These are phyloP conservation scores for Cladosporium sp. DNA, from an alignment of 2,329 filamentous ascomycete genomes.

Conservation along the genomic window DNA sequence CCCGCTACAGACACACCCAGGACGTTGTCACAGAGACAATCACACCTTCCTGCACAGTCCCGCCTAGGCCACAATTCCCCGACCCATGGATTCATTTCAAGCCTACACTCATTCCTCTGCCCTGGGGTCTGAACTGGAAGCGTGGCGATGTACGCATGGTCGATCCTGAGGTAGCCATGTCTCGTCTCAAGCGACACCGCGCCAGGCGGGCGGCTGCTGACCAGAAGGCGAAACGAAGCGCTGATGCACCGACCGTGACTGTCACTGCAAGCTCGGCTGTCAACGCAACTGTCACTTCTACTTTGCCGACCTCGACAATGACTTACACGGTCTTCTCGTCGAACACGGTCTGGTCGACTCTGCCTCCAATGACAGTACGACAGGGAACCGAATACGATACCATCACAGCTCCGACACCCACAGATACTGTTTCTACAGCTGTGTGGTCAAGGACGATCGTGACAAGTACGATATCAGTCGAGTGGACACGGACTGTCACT, in stretches of 20 bases:
- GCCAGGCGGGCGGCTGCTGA: neutral
- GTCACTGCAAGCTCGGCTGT: constrained; percentile 29
- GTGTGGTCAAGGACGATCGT: constrained; percentile 26
- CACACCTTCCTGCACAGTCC: constrained; percentile 36
- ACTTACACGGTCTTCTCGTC: constrained; percentile 6
- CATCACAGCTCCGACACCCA: constrained; percentile 34
- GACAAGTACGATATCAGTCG: constrained; percentile 31
- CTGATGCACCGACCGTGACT: constrained; percentile 34
- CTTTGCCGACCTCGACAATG: neutral
- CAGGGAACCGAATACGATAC: constrained; percentile 32
- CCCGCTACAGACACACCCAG: constrained; percentile 21
- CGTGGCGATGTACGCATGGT: constrained; percentile 13
- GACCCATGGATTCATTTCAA: constrained; percentile 35
- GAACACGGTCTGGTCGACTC: constrained; percentile 22
- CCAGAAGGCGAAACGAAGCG: constrained; percentile 27
- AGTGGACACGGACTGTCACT: constrained; percentile 31
- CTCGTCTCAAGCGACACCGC: constrained; percentile 6
- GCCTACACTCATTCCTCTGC: constrained; percentile 30
- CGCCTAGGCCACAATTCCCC: constrained; percentile 25
- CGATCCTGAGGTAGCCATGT: neutral
- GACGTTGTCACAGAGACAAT: constrained; percentile 29
- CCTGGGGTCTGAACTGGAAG: constrained; percentile 20
- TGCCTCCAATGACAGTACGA: constrained; percentile 34
- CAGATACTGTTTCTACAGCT: constrained; percentile 28
- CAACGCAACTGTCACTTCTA: constrained; percentile 28